phyloP scores from a whole-genome alignment of 768 basidiomycete species.

The Suillus paluster region DNA sequence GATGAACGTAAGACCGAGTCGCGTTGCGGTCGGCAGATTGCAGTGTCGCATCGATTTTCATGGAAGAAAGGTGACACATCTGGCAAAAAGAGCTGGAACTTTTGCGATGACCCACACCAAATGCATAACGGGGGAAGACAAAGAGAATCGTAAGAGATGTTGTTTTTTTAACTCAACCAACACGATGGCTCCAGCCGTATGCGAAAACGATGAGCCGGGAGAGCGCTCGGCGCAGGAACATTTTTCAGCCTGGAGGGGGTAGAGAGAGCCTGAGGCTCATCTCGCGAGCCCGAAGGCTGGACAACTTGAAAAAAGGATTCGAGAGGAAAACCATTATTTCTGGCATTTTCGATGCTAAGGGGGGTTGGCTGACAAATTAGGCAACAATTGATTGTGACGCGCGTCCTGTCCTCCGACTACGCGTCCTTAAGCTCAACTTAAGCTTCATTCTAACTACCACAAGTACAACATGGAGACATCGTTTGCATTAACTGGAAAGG shows the following conservation, averaged over 20 bases:
- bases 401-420: slow-evolving; percentile 29
- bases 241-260: background rate
- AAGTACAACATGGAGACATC: slow-evolving; percentile 78
- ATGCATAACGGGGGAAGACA: background rate
- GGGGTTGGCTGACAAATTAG: slow-evolving; percentile 17
- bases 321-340: background rate
- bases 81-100: background rate
- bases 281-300: no score
- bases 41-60: background rate
- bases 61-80: background rate
- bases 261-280: no score
- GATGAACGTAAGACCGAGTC: background rate
- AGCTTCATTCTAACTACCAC: slow-evolving; percentile 14
- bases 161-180: background rate
- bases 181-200: background rate
- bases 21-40: background rate
- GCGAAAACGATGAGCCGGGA: background rate
- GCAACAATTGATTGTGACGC: slow-evolving; percentile 28
- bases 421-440: slow-evolving; percentile 18
- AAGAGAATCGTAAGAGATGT: background rate
- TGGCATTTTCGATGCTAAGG: slow-evolving; percentile 6
- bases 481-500: slow-evolving; percentile 91
- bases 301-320: no score
- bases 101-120: background rate
- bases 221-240: background rate